Conservation (phyloP, 2,329 filamentous ascomycete genomes). For the Blumeriella jaapii region DNA sequence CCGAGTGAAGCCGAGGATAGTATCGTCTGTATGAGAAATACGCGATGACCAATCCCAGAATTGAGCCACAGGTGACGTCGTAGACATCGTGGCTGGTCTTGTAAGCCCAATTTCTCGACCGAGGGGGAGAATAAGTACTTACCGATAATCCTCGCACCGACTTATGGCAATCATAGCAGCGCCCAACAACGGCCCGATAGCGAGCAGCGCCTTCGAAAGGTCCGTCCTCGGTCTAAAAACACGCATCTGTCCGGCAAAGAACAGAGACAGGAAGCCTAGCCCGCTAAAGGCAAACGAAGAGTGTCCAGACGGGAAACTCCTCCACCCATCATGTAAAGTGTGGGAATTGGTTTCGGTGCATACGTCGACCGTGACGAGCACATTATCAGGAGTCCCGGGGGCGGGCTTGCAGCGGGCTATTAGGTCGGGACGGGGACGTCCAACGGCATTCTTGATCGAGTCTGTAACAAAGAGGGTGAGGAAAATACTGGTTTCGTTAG, state of each 20-base stretch:
- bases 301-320: slow-evolving; percentile 73
- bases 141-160: slow-evolving; percentile 55
- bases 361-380: slow-evolving; percentile 52
- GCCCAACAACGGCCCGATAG: slow-evolving; percentile 46
- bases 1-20: slow-evolving; percentile 44
- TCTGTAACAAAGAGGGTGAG: slow-evolving; percentile 79
- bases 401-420: slow-evolving; percentile 75
- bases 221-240: slow-evolving; percentile 38
- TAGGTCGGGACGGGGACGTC: slow-evolving; percentile 68
- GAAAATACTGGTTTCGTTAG: slow-evolving; percentile 36
- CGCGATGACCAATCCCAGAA: slow-evolving; percentile 47
- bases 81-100: slow-evolving; percentile 48
- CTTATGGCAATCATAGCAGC: slow-evolving; percentile 59
- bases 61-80: slow-evolving; percentile 51
- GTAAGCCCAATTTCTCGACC: neutral
- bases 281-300: slow-evolving; percentile 70
- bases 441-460: slow-evolving; percentile 69
- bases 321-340: slow-evolving; percentile 69
- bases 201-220: slow-evolving; percentile 44
- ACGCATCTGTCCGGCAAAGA: slow-evolving; percentile 54
- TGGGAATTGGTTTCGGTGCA: slow-evolving; percentile 63
- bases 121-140: neutral
- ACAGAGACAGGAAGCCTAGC: slow-evolving; percentile 61
- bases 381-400: slow-evolving; percentile 34
- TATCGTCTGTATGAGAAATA: slow-evolving; percentile 57